Evolutionary conservation across 257 asterid species (phyloP).

Genomic region (Nicotiana tomentosiformis): DNA sequence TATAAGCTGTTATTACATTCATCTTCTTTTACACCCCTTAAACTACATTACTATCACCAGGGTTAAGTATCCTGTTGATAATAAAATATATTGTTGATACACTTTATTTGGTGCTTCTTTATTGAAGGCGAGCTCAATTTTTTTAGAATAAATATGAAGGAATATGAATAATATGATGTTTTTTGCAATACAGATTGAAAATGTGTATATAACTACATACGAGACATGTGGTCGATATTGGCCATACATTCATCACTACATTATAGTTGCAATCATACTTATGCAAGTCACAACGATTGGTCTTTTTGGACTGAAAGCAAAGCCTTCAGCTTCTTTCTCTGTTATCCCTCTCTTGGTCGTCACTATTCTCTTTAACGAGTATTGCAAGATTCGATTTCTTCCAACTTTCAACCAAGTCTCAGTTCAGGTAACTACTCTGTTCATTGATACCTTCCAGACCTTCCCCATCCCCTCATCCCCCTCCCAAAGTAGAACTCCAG

Average conservation of each 20-base stretch:
- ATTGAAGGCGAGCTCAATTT: neutral
- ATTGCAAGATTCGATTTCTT: slow-evolving; percentile 80
- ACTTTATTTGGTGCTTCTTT: neutral
- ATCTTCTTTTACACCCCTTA: neutral
- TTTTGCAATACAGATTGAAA: slow-evolving; percentile 53
- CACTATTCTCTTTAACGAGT: slow-evolving; percentile 72
- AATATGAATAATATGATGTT: neutral
- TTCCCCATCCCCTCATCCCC: neutral
- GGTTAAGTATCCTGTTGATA: neutral
- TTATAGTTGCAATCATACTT: slow-evolving; percentile 59
- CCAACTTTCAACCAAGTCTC: slow-evolving; percentile 67
- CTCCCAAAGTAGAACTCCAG: neutral
- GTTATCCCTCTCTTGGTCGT: slow-evolving; percentile 66
- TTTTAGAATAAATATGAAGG: neutral
- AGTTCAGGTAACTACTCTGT: slow-evolving; percentile 49
- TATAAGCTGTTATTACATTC: neutral
- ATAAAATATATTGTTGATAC: neutral
- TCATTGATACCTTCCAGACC: neutral
- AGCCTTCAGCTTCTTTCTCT: slow-evolving; percentile 78
- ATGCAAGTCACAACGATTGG: slow-evolving; percentile 92
- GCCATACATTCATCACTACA: slow-evolving; percentile 87
- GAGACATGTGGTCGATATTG: slow-evolving; percentile 92
- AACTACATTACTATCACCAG: neutral
- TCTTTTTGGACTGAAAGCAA: slow-evolving; percentile 83
- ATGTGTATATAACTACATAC: slow-evolving; percentile 73